phyloP scores from a whole-genome alignment of 805 yeast genomes.

The Pichia nakasei region DNA sequence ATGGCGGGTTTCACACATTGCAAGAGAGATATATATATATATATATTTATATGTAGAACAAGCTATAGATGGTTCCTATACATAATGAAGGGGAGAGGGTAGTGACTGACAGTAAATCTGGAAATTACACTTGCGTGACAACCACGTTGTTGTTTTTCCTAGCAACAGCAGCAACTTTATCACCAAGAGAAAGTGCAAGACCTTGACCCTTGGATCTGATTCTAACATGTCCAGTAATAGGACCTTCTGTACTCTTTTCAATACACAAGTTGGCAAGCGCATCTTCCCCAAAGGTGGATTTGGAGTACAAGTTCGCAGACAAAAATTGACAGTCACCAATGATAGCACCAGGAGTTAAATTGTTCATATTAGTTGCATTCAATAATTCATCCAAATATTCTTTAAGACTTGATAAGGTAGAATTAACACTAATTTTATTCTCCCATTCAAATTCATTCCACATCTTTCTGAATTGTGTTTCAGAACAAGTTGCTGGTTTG shows the following conservation, averaged over 20 bases:
- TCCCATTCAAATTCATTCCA: slow-evolving; percentile 99
- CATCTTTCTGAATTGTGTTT: slow-evolving; percentile 87
- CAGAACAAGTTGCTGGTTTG: slow-evolving; percentile 87
- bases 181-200: slow-evolving; percentile 89
- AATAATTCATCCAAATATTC: slow-evolving; percentile 70
- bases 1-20: too few species aligned
- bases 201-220: slow-evolving; percentile 98
- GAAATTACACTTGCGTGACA: slow-evolving; percentile 20
- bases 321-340: slow-evolving; percentile 85
- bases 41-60: too few species aligned
- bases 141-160: slow-evolving; percentile 39
- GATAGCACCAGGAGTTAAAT: slow-evolving; percentile 88
- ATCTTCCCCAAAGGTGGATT: slow-evolving; percentile 93
- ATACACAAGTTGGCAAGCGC: slow-evolving; percentile 93
- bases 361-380: slow-evolving; percentile 85
- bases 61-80: too few species aligned
- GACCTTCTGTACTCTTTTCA: slow-evolving; percentile 68
- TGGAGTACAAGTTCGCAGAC: slow-evolving; percentile 88
- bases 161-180: slow-evolving; percentile 79
- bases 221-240: slow-evolving; percentile 87
- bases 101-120: too few species aligned
- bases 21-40: too few species aligned
- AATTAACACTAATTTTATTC: slow-evolving; percentile 85
- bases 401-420: slow-evolving; percentile 56
- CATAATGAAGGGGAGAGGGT: too few species aligned